Base-by-base conservation (phyloP, 2,329 filamentous ascomycete species). In the Curvularia sp. region DNA sequence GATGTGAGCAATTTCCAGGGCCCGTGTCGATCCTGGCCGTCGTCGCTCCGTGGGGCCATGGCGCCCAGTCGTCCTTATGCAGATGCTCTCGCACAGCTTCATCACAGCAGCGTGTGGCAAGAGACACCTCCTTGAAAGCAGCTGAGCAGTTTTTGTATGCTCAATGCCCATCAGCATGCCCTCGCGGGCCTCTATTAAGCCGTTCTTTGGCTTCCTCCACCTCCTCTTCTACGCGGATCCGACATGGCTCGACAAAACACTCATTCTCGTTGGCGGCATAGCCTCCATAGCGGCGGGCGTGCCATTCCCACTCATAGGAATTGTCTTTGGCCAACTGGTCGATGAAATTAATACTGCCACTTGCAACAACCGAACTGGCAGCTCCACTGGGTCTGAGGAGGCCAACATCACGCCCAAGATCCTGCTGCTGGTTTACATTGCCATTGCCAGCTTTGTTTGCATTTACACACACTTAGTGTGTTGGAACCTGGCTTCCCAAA, bases 381-480 rank as follows among this genome's bases (percentile, higher is more conserved):
- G 26, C 24, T 59, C 63, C 8, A 57, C 66, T 5, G 63, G 63
- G n/a, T 72, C 55, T 22, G 60, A 67, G 8, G 65, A 68, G 31
- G 76, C 81, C 41, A 78, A 84, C 58, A 81, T 88, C 61, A 83
- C 87, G 70, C 69, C 77, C 49, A 88, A 86, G 67, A 84, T 91
- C 39, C 72, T 89, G 10, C 64, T 70, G 65, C 84, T 90, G 22
- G 83, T 89, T 13, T 89, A 88, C 69, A 81, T 91, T 38, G 85
- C 85, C 20, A 84, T 89, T 57, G 87, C 83, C 28, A 84, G 85
- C 59, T 88, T 91, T 64, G 80, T 82, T 39, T 77, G 85, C 57
- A 88, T 90, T 63, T 92, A 90, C 73, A 75, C 82, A 53, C 85
- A 90, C 68, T 81, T 87, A 30, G 79, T 85, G 9, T 88, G 84